Evolutionary conservation across 495 filamentous ascomycete species (phyloP), one percentile per base, ranked within the genome.

Genomic region (Xylaria venustula): DNA sequence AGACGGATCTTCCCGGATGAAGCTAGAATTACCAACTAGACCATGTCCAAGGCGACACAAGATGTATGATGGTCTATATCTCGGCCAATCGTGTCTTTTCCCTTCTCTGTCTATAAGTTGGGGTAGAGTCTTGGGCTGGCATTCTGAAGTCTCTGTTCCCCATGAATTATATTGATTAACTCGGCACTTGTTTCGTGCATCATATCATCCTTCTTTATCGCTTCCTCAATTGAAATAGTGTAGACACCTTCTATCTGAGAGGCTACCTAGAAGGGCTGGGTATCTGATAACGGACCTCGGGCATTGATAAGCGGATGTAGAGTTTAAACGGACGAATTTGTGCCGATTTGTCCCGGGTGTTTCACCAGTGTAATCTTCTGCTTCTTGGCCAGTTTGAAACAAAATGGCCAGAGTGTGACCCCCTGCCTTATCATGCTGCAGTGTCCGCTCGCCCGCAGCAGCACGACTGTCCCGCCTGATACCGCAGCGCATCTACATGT

Each of bases 391-490:
- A 37, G 36, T 58, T 58, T 47, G 54, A 48, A 48, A 48, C 54
- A 58, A 47, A 44, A 17, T 19, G 54, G 30, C 42, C 22, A 20
- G 44, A 58, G 48, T 58, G 36, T 22, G 54, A 58, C 42, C 54
- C 54, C 42, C 41, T 46, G n/a, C 15, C 52, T 32, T n/a, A 44
- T 3, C 36, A 22, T 22, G 14, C 30, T 4, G 26, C 1, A 5
- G 7, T 30, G 14, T 19, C 28, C 25, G 2, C 41, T 8, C 7
- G 14, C 3, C 7, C 3, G 30, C 30, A 11, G 30, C 5, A 4
- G 30, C 4, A 11, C 4, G 4, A 34, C 11, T 34, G 30, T 34
- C 30, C 30, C 11, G 30, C 30, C 4, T 5, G 30, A 34, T 40
- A 15, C 37, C 14, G 14, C 37, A 40, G 37, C 6, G 11, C 30